phyloP scores from a whole-genome alignment of 345 rosid genomes.

The Lumnitzera littorea region DNA sequence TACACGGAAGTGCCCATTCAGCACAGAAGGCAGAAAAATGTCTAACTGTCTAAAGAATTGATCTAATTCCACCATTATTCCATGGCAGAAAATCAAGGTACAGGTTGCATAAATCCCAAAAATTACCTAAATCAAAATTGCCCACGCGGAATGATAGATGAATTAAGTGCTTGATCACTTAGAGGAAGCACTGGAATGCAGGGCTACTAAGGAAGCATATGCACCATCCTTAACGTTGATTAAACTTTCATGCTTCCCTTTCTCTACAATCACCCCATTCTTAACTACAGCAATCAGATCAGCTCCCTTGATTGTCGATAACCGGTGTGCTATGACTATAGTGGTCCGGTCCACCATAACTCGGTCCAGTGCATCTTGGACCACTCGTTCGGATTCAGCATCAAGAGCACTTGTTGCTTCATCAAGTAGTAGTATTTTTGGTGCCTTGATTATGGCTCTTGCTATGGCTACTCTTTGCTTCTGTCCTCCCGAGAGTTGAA shows the following conservation, averaged over 20 bases:
- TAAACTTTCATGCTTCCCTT: conserved; percentile 56
- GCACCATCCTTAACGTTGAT: conserved; percentile 38
- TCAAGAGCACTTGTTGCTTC: conserved; percentile 77
- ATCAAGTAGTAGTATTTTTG: conserved; percentile 54
- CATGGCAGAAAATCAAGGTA: too few relatives aligned
- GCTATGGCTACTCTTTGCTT: conserved; percentile 79
- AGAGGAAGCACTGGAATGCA: conserved; percentile 31
- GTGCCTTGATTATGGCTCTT: conserved; percentile 61
- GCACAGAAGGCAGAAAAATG: too few relatives aligned
- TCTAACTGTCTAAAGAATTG: too few relatives aligned
- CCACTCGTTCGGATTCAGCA: conserved; percentile 63
- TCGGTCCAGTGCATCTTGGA: conserved; percentile 61
- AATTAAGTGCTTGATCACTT: not conserved
- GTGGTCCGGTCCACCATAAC: conserved; percentile 57
- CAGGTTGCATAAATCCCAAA: too few relatives aligned
- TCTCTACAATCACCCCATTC: conserved; percentile 50
- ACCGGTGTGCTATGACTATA: conserved; percentile 52
- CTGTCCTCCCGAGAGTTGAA: conserved; percentile 70
- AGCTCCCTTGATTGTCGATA: conserved; percentile 58
- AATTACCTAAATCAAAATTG: too few relatives aligned
- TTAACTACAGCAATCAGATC: conserved; percentile 57
- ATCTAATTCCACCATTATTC: too few relatives aligned
- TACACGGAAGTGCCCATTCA: too few relatives aligned
- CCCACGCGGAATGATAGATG: too few relatives aligned
- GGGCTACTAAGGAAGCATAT: conserved; percentile 57